A percentile compares a stretch with the other conserved stretches of the same genome.
phyloP scores from a whole-genome alignment of 1,284 basidiomycete genomes.

The Ganoderma lingzhi region DNA sequence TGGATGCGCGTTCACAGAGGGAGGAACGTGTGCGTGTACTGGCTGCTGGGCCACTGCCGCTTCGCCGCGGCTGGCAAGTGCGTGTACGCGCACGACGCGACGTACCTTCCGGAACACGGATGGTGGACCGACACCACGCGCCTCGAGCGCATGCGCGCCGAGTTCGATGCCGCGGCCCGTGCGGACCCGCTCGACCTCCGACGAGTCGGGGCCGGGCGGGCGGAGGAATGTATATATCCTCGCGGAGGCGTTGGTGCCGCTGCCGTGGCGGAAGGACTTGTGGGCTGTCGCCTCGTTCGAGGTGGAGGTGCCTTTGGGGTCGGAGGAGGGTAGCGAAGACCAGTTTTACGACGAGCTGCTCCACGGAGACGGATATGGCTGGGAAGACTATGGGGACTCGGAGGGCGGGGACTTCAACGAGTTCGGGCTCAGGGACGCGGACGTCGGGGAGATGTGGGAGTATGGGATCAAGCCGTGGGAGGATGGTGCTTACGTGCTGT shows the following conservation, averaged over 20 bases:
- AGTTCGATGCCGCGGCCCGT: slow-evolving; percentile 6
- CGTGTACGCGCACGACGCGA: slow-evolving; percentile 47
- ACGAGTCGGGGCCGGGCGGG: no score
- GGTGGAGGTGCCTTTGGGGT: neutral
- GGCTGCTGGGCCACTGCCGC: slow-evolving; percentile 41
- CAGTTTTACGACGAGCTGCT: neutral
- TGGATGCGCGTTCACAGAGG: slow-evolving; percentile 36
- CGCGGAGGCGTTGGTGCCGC: slow-evolving; percentile 19
- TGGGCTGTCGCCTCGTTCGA: slow-evolving; percentile 13
- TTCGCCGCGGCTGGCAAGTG: slow-evolving; percentile 40
- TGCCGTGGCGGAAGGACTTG: slow-evolving; percentile 18
- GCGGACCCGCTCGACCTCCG: slow-evolving; percentile 2
- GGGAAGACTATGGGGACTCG: slow-evolving; percentile 15
- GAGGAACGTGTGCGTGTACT: slow-evolving; percentile 50
- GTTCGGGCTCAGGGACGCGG: slow-evolving; percentile 46
- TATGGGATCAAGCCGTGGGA: slow-evolving; percentile 57
- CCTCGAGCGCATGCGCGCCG: slow-evolving; percentile 13
- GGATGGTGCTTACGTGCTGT: slow-evolving; percentile 48
- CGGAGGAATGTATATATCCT: slow-evolving; percentile 7
- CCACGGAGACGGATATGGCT: neutral
- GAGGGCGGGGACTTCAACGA: slow-evolving; percentile 35
- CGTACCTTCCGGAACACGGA: slow-evolving; percentile 38
- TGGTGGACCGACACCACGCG: slow-evolving; percentile 13
- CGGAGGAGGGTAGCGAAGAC: slow-evolving; percentile 16
- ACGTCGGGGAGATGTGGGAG: slow-evolving; percentile 46